Percentiles rank a stretch among this genome's conserved stretches.
Evolutionary conservation across 805 yeast species (phyloP).

Genomic region (Saccharomycopsis amapae): DNA sequence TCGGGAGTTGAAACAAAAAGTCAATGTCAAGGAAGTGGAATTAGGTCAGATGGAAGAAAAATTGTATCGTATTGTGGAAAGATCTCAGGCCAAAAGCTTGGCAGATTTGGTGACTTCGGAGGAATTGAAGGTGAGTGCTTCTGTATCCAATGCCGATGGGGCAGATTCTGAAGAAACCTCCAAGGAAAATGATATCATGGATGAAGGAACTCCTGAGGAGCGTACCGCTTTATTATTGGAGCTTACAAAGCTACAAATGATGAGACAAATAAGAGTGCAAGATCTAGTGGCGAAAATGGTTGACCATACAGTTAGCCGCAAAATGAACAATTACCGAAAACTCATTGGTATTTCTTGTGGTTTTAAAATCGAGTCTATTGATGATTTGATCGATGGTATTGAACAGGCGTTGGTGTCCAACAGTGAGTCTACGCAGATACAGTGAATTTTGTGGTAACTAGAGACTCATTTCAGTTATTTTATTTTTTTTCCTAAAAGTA

Average conservation of each 20-base stretch:
- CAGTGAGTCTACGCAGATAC: too few relatives aligned
- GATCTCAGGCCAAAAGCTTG: conserved; percentile 31
- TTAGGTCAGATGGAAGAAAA: conserved; percentile 16
- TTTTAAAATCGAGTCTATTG: conserved; percentile 69
- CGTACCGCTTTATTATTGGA: conserved; percentile 30
- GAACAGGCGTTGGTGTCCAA: conserved; percentile 30
- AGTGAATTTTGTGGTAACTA: too few relatives aligned
- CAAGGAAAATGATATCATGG: conserved; percentile 12
- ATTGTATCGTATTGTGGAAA: conserved; percentile 24
- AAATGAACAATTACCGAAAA: conserved; percentile 73
- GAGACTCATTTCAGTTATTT: too few relatives aligned
- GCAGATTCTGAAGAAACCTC: neutral
- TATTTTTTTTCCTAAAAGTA: too few relatives aligned
- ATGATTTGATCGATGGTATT: conserved; percentile 75
- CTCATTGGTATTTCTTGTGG: conserved; percentile 74
- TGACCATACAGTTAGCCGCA: conserved; percentile 39
- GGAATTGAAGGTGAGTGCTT: conserved; percentile 9
- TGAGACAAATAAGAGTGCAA: conserved; percentile 38
- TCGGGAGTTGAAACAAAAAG: conserved; percentile 23
- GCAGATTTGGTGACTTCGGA: conserved; percentile 30
- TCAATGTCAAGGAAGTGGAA: conserved; percentile 21
- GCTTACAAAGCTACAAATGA: conserved; percentile 47
- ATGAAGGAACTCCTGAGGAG: conserved; percentile 23
- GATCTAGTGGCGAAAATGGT: conserved; percentile 46
- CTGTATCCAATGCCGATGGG: neutral